phyloP scores from a whole-genome alignment of 805 yeast species.

The Candida ulmi region DNA sequence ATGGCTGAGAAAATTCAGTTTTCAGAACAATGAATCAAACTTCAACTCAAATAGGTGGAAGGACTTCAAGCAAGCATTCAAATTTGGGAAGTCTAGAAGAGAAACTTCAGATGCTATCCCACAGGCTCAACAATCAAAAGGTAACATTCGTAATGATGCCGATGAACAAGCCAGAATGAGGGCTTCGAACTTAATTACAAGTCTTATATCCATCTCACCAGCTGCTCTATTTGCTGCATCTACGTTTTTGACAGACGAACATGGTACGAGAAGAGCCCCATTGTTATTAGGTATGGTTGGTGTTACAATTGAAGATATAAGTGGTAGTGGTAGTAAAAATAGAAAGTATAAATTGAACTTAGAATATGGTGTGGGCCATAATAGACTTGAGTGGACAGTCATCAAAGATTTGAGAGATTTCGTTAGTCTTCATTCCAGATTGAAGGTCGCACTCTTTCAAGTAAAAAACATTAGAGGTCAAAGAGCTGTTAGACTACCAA shows the following conservation, averaged over 20 bases:
- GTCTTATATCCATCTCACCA: constrained; percentile 64
- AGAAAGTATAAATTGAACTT: constrained; percentile 59
- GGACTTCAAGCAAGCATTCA: constrained; percentile 23
- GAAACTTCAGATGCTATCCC: constrained; percentile 1
- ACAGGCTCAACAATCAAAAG: constrained; percentile 1
- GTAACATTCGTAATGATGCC: constrained; percentile 9
- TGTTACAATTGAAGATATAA: constrained; percentile 50
- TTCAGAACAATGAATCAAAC: constrained; percentile 7
- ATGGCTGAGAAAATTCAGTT: constrained; percentile 19
- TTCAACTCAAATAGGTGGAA: constrained; percentile 16
- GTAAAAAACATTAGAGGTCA: constrained; percentile 19
- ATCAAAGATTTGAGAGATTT: constrained; percentile 69
- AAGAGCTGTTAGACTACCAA: constrained; percentile 29
- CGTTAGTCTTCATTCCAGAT: constrained; percentile 59
- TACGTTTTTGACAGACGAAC: constrained; percentile 69
- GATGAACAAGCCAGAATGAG: constrained; percentile 23
- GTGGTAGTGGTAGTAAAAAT: constrained; percentile 27
- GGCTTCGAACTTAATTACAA: constrained; percentile 41
- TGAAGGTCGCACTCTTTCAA: constrained; percentile 50
- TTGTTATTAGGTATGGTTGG: constrained; percentile 69
- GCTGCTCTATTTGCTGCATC: constrained; percentile 73
- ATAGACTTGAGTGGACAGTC: constrained; percentile 75
- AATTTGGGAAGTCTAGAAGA: constrained; percentile 14
- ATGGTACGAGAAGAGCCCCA: constrained; percentile 76
- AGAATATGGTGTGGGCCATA: constrained; percentile 86